A percentile compares a stretch with the other conserved stretches of the same genome.
Evolutionary conservation across 371 early-diverging fungal genomes (phyloP).

Genomic region (Actinomucor elegans): DNA sequence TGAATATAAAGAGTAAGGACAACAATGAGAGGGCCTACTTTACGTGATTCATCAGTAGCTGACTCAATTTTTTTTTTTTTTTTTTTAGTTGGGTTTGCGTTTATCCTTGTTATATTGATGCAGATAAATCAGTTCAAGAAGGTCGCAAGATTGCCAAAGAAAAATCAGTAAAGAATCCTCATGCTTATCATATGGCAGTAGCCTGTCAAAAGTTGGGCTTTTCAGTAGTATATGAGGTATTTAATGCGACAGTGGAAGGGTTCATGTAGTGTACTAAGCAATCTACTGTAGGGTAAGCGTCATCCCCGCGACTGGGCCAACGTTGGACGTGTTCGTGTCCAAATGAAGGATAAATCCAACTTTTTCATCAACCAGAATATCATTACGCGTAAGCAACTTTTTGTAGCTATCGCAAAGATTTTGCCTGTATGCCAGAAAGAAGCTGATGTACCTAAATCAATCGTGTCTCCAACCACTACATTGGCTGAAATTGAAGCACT

Average conservation of each 20-base stretch:
- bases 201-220: conserved; percentile 59
- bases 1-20: conserved; percentile 37
- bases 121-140: conserved; percentile 45
- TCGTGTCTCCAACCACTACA: conserved; percentile 36
- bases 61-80: neutral
- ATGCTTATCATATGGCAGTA: conserved; percentile 67
- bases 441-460: conserved; percentile 32
- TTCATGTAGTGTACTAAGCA: neutral
- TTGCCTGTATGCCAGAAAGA: conserved; percentile 40
- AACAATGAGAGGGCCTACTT: neutral
- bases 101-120: conserved; percentile 71
- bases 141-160: conserved; percentile 55
- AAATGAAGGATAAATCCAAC: conserved; percentile 42
- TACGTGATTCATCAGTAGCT: too few species aligned
- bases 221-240: conserved; percentile 59
- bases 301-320: conserved; percentile 66
- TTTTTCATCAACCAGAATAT: conserved; percentile 31
- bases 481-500: conserved; percentile 42
- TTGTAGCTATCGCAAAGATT: conserved; percentile 33
- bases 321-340: conserved; percentile 58
- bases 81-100: conserved; percentile 59
- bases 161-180: conserved; percentile 55
- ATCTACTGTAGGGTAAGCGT: conserved; percentile 34
- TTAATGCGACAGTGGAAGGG: neutral
- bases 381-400: conserved; percentile 38